Conservation (phyloP, 345 rosid species). For the Rhodamnia rubescens region DNA sequence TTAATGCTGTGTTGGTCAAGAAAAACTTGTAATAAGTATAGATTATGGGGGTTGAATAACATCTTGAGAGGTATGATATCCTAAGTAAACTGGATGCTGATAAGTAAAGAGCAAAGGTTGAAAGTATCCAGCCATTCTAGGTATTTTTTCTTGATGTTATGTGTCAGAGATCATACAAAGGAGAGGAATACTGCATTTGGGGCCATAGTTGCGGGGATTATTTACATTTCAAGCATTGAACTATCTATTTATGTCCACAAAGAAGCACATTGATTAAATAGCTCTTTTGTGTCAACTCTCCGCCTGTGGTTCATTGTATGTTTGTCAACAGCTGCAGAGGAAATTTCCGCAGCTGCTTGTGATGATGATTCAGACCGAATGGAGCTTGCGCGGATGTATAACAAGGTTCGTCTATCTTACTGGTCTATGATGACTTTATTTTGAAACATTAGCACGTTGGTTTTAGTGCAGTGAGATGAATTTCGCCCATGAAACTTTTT, state of each 20-base stretch:
- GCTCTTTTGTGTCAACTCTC: neutral
- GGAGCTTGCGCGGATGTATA: conserved; percentile 40
- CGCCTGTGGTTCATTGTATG: neutral
- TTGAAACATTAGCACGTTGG: neutral
- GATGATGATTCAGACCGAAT: conserved; percentile 47
- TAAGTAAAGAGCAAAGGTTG: neutral
- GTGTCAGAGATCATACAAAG: neutral
- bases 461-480: neutral
- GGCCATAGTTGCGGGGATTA: neutral
- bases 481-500: neutral
- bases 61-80: neutral
- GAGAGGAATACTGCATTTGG: neutral
- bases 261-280: neutral
- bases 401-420: conserved; percentile 30
- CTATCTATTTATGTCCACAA: neutral
- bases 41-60: neutral
- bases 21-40: neutral
- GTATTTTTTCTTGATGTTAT: neutral
- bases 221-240: neutral
- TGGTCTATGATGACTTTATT: neutral
- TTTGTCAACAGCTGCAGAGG: conserved; percentile 45
- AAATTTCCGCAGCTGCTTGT: conserved; percentile 38
- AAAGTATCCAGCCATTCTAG: neutral
- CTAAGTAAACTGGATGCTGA: neutral
- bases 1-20: neutral